Evolutionary conservation across 2,329 filamentous ascomycete species (phyloP).

Genomic region (Rhexocercosporidium sp.): DNA sequence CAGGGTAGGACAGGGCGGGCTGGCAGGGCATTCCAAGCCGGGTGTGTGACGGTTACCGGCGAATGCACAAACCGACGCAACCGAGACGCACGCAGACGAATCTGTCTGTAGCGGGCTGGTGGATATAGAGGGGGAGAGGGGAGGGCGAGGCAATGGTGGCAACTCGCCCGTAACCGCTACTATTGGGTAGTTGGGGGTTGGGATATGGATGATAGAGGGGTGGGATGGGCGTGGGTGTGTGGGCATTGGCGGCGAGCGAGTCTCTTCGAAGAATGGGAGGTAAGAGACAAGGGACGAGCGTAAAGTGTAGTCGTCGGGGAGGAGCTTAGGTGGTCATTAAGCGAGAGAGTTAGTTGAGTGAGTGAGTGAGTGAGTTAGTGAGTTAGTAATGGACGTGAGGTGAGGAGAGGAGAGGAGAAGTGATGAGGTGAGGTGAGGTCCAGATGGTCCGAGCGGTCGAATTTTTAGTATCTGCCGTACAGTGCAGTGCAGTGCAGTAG

Average conservation of each 20-base stretch:
- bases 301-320: not conserved
- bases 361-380: too few relatives aligned
- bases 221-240: not conserved
- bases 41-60: conserved; percentile 11
- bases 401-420: not conserved
- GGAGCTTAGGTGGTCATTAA: too few relatives aligned
- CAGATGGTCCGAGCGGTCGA: conserved; percentile 7
- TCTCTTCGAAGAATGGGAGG: not conserved
- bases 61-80: conserved; percentile 14
- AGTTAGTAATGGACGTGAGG: too few relatives aligned
- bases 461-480: not conserved
- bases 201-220: too few relatives aligned
- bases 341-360: not conserved
- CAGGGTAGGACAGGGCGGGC: too few relatives aligned
- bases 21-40: not conserved
- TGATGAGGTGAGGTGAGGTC: not conserved
- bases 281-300: conserved; percentile 10
- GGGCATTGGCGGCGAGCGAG: not conserved
- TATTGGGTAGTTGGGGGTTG: not conserved
- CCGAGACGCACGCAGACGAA: not conserved
- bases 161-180: not conserved
- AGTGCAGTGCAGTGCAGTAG: too few relatives aligned
- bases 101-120: not conserved
- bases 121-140: not conserved
- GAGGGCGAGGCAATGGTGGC: not conserved